These are phyloP conservation scores for Chrysosporium queenslandicum DNA, from an alignment of 2,329 filamentous ascomycete genomes.

Conservation along the genomic window DNA sequence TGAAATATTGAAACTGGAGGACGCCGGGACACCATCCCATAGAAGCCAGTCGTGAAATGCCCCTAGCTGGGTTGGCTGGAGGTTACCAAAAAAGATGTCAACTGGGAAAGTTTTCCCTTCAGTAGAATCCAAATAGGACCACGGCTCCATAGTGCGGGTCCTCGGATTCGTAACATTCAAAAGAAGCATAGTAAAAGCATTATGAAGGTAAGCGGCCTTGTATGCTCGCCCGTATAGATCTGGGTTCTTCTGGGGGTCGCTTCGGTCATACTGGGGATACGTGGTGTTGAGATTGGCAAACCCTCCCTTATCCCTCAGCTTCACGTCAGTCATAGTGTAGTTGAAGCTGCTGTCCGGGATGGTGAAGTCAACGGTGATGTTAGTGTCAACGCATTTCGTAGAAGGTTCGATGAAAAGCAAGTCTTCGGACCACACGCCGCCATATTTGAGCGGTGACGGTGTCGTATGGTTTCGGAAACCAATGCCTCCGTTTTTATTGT, in stretches of 20 bases:
- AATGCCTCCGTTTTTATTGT: constrained; percentile 35
- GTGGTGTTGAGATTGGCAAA: constrained; percentile 33
- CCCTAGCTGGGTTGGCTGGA: neutral
- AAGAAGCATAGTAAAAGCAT: constrained; percentile 33
- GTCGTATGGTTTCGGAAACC: constrained; percentile 41
- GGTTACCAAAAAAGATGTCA: neutral
- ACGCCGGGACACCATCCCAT: constrained; percentile 2
- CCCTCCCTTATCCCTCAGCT: constrained; percentile 37
- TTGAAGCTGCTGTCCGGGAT: constrained; percentile 19
- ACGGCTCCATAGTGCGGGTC: constrained; percentile 20
- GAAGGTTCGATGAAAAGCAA: constrained; percentile 41
- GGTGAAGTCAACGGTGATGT: constrained; percentile 35
- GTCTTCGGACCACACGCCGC: constrained; percentile 40
- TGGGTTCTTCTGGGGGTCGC: constrained; percentile 29
- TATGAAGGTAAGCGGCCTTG: constrained; percentile 37
- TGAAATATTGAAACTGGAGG: neutral
- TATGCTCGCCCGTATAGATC: constrained; percentile 36
- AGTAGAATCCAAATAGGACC: constrained; percentile 32
- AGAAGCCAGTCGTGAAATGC: constrained; percentile 3
- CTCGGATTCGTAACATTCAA: constrained; percentile 33
- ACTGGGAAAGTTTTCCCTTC: constrained; percentile 28
- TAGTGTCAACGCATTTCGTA: constrained; percentile 36
- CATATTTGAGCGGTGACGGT: constrained; percentile 27
- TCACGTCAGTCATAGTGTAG: constrained; percentile 18
- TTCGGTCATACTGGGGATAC: constrained; percentile 26